Evolutionary conservation across 2,329 filamentous ascomycete species (phyloP), one percentile per base, ranked within the genome.

Genomic region (Fusarium burgessii): DNA sequence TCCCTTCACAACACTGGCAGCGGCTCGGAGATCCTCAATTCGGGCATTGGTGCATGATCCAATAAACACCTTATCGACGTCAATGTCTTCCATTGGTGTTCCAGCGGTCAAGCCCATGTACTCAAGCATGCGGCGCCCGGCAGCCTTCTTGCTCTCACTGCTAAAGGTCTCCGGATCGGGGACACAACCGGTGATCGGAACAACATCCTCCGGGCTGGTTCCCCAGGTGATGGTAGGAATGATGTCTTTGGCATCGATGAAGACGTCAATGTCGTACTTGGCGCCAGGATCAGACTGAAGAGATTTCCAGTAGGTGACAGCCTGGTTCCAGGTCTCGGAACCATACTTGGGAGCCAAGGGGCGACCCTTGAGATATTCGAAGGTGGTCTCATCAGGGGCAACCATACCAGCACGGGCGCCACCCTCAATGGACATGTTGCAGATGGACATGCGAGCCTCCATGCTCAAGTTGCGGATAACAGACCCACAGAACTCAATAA

Each of bases 351-450:
- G 96, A 18, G 95, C 95, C 74, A 99, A 85, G 41, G 96, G 96
- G 70, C 92, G 90, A 76, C 92, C 93, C 86, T 96, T 96, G 77
- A 99, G 92, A 80, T 98, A 99, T 74, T 97, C 93, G 76, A 97
- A 97, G 32, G 96, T 98, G 63, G 86, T 92, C 78, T 98, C 92
- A 78, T 99, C 96, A 8, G 96, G 96, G 13, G 96, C 96, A 65
- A 99, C 91, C 94, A 99, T 97, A 74, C 96, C 96, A 66, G 95
- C 95, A 83, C 96, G 89, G 50, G 96, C 96, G 82, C 96, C 96
- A 74, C 88, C 96, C 86, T 99, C 96, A 75, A 98, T 98, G 17
- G 95, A 94, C 96, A 98, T 98, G 86, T 99, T 99, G 86, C 96
- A 98, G 80, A 99, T 97, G 70, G 95, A 98, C 96, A 99, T 98